Conservation (phyloP, 2,329 filamentous ascomycete genomes). For the Diplodia sapinea region DNA sequence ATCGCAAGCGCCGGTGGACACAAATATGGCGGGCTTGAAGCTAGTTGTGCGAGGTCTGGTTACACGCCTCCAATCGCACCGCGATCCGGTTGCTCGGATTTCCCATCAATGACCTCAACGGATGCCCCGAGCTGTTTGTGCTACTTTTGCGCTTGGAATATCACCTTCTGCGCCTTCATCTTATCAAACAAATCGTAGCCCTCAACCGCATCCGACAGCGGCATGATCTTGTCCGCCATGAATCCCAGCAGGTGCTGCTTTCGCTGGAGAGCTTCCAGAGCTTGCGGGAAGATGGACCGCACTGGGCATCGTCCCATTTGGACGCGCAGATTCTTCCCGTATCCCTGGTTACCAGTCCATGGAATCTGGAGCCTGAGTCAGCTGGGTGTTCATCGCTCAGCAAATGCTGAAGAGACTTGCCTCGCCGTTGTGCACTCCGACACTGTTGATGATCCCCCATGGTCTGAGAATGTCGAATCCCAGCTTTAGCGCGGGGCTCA, state of each 20-base stretch:
- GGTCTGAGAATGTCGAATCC: conserved; percentile 57
- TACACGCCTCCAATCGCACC: conserved; percentile 28
- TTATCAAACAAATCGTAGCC: conserved; percentile 61
- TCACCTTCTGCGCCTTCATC: conserved; percentile 60
- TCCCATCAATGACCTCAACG: conserved; percentile 20
- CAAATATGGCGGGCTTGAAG: neutral
- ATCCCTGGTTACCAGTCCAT: conserved; percentile 56
- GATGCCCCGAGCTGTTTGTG: conserved; percentile 6
- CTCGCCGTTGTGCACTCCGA: conserved; percentile 57
- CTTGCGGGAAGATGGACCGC: conserved; percentile 56
- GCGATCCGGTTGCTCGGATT: conserved; percentile 19
- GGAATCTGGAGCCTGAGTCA: conserved; percentile 45
- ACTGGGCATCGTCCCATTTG: conserved; percentile 60
- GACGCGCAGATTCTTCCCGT: conserved; percentile 57
- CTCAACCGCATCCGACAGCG: conserved; percentile 56
- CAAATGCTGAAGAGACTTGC: conserved; percentile 22
- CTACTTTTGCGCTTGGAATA: conserved; percentile 54
- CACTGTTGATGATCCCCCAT: conserved; percentile 56
- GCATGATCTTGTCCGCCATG: conserved; percentile 61
- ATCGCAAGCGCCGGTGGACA: neutral
- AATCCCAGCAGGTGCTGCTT: conserved; percentile 59
- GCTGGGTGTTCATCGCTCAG: neutral
- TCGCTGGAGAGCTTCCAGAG: conserved; percentile 52
- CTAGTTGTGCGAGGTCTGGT: conserved; percentile 28
- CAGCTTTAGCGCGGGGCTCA: conserved; percentile 55